Evolutionary conservation across 2,329 filamentous ascomycete species (phyloP).

Genomic region (Aulographum hederae): DNA sequence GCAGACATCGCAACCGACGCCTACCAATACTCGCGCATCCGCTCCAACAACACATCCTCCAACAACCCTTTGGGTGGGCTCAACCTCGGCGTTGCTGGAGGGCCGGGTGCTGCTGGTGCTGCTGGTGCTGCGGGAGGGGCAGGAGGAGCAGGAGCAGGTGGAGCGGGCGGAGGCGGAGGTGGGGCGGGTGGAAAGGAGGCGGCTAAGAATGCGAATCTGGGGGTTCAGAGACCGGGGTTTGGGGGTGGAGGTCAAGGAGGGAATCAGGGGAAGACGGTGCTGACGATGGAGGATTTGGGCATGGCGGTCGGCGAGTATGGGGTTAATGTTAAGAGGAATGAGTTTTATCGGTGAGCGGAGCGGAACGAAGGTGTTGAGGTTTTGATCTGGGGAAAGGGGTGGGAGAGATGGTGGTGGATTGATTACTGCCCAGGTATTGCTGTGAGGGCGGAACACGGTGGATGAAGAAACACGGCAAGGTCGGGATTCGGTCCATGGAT

Average conservation of each 20-base stretch:
- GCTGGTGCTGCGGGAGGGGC: slow-evolving; percentile 34
- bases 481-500: too few species aligned
- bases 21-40: slow-evolving; percentile 93
- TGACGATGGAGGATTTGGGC: slow-evolving; percentile 96
- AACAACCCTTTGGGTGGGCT: slow-evolving; percentile 86
- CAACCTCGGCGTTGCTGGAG: slow-evolving; percentile 53
- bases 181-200: slow-evolving; percentile 25
- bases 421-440: too few species aligned
- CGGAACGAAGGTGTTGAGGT: background rate
- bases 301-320: slow-evolving; percentile 98
- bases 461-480: too few species aligned
- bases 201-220: slow-evolving; percentile 27
- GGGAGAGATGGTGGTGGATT: too few species aligned
- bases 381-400: too few species aligned
- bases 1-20: slow-evolving; percentile 94
- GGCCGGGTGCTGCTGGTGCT: too few species aligned
- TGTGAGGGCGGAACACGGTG: too few species aligned
- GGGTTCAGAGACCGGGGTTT: slow-evolving; percentile 33
- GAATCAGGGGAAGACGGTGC: slow-evolving; percentile 75
- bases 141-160: slow-evolving; percentile 32
- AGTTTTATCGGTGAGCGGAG: slow-evolving; percentile 64
- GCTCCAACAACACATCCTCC: slow-evolving; percentile 74
- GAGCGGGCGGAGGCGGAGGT: slow-evolving; percentile 32
- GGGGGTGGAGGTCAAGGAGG: slow-evolving; percentile 79
- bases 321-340: slow-evolving; percentile 90